Base-by-base conservation (phyloP, 2,329 filamentous ascomycete species). In the Plenodomus lindquistii region DNA sequence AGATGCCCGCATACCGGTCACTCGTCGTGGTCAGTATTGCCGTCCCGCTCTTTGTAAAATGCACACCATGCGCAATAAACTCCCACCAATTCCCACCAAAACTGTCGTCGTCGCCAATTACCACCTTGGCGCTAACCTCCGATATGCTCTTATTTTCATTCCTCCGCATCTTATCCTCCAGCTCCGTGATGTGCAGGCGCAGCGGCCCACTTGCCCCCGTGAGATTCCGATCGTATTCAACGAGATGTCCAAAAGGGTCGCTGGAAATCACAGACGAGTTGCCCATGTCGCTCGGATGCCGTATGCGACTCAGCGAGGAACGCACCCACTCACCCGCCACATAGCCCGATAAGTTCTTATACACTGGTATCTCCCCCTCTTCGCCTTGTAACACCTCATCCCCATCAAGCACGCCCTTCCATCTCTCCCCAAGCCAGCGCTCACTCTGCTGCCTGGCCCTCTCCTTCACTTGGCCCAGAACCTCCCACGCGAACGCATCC, bases 11-110 rank as follows among this genome's bases (percentile, higher is more conserved):
- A 65, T 94, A 81, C 36, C 73, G 97, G 66, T 96, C 89, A 71
- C 91, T 97, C 40, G 91, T 93, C 0, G 93, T 97, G 1, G 88
- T 89, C 67, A 97, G 76, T 29, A 97, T 76, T 41, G 94, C 83
- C 13, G 85, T 83, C 1, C 94, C 94, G 54, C 88, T 83, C n/a
- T 82, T 81, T 31, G 88, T 85, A 79, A 91, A 95, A 75, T 97
- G 93, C 3, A 95, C 81, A 3, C 94, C 94, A 71, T 91, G 86
- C 41, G 96, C 75, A 42, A 83, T 81, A 74, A 95, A 85, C 59
- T 92, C 87, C 85, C 88, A 92, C 58, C 84, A 88, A 65, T 86
- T 86, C 4, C 88, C 87, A 1, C 69, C 69, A 51, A 83, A 79
- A 58, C 82, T 83, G 46, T 83, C 80, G 36, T 84, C 79, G 62